Conservation (phyloP, 148 eudicot genomes). For the Rhododendron griersonianum region DNA sequence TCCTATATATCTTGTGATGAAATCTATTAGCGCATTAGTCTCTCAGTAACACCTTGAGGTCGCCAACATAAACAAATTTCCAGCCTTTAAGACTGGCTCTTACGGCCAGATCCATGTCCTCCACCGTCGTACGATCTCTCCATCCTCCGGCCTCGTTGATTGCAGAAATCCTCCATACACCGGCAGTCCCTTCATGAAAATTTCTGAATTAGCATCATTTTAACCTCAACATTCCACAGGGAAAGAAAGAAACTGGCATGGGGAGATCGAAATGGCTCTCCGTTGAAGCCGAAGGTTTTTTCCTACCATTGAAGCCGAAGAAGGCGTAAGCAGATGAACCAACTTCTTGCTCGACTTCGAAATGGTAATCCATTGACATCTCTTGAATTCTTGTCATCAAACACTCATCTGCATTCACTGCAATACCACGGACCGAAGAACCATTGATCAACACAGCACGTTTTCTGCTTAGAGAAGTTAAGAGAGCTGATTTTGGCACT, state of each 20-base stretch:
- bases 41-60: constrained; percentile 40
- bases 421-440: neutral
- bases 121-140: constrained; percentile 71
- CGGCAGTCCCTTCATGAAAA: constrained; percentile 54
- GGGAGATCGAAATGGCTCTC: neutral
- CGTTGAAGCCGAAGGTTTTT: neutral
- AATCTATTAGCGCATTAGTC: no score
- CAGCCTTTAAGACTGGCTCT: constrained; percentile 82
- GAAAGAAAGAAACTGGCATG: neutral
- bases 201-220: neutral
- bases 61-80: constrained; percentile 67
- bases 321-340: constrained; percentile 61
- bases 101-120: constrained; percentile 85
- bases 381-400: constrained; percentile 86
- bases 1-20: no score
- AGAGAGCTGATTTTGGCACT: no score
- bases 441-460: neutral
- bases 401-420: constrained; percentile 74
- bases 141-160: constrained; percentile 81
- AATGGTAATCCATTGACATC: constrained; percentile 76
- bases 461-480: no score
- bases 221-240: neutral
- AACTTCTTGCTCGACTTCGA: constrained; percentile 75
- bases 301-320: constrained; percentile 70
- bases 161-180: constrained; percentile 78